phyloP scores from a whole-genome alignment of 345 rosid genomes.

The Eutrema heterophyllum region DNA sequence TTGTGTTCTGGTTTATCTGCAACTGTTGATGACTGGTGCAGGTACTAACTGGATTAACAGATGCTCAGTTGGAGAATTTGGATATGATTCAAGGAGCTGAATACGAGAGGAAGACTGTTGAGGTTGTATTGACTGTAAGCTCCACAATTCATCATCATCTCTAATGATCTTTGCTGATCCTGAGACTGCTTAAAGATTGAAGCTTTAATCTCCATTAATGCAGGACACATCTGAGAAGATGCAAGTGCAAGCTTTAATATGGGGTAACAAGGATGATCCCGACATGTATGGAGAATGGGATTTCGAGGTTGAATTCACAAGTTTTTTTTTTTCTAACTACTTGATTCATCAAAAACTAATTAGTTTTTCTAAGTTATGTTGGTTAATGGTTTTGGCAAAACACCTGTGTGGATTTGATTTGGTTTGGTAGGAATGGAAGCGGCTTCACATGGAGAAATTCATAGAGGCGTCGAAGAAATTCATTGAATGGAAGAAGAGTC shows the following conservation, averaged over 20 bases:
- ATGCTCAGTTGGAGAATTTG: constrained; percentile 49
- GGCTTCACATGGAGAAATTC: constrained; percentile 58
- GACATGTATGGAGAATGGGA: constrained; percentile 80
- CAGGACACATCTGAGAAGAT: constrained; percentile 52
- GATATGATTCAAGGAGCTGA: constrained; percentile 74
- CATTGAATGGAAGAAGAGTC: constrained; percentile 60
- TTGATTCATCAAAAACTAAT: not conserved
- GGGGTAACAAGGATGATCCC: constrained; percentile 62
- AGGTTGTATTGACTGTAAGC: constrained; percentile 39
- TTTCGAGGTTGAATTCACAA: constrained; percentile 52
- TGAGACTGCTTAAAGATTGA: not conserved
- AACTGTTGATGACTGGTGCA: not conserved
- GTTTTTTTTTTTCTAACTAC: not conserved
- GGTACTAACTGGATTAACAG: constrained; percentile 70
- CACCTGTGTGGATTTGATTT: not conserved
- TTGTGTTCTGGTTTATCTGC: too few species aligned
- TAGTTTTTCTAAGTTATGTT: not conserved
- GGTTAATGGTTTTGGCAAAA: not conserved
- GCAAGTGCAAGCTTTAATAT: constrained; percentile 51
- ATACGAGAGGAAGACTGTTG: constrained; percentile 56
- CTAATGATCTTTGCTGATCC: not conserved
- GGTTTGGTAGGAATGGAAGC: constrained; percentile 56
- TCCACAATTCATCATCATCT: not conserved
- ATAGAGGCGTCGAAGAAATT: constrained; percentile 56
- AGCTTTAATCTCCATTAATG: not conserved